Conservation (phyloP, 768 basidiomycete species). For the Boletales sp. region DNA sequence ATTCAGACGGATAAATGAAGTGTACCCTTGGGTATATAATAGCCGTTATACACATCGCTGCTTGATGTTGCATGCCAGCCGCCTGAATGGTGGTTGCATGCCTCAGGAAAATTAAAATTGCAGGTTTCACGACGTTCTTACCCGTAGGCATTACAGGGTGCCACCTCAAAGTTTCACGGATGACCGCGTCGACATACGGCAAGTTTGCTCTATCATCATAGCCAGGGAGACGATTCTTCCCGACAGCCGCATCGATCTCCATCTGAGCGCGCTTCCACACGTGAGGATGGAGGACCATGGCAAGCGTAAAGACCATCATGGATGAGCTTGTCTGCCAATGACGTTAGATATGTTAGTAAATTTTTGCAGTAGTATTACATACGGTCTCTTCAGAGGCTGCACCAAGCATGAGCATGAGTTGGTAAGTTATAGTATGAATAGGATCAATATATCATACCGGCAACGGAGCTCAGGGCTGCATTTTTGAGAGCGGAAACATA, state of each 20-base stretch:
- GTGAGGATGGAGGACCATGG: conserved; percentile 1
- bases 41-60: conserved; percentile 32
- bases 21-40: conserved; percentile 32
- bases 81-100: neutral
- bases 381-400: conserved; percentile 2
- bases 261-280: conserved; percentile 9
- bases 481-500: conserved; percentile 2
- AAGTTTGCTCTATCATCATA: conserved; percentile 16
- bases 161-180: conserved; percentile 5
- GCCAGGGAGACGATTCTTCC: conserved; percentile 20
- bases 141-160: neutral
- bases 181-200: conserved; percentile 2
- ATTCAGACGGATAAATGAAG: too few relatives aligned
- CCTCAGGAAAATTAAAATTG: too few relatives aligned
- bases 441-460: neutral
- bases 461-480: neutral
- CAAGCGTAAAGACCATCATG: conserved; percentile 1
- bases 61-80: conserved; percentile 8
- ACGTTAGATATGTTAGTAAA: neutral
- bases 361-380: conserved; percentile 1
- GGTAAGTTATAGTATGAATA: neutral
- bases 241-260: conserved; percentile 25
- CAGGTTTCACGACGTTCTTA: too few relatives aligned
- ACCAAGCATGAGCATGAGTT: neutral
- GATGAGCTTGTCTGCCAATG: neutral